Conservation (phyloP, 805 yeast genomes). For the Ogataea henricii region DNA sequence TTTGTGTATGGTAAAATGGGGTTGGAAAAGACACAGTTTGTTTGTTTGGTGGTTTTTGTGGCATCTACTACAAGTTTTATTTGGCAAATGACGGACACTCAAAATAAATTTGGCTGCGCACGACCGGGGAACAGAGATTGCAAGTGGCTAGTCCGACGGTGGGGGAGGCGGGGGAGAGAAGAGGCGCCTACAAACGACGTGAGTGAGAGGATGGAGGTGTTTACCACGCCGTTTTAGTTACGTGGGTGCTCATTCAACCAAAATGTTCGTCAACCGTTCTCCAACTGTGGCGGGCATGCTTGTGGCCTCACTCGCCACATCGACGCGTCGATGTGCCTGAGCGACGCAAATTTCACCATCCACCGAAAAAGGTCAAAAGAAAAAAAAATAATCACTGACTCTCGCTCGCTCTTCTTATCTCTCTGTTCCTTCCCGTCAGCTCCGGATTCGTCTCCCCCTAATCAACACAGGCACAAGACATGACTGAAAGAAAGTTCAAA, state of each 20-base stretch:
- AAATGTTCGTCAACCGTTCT: no score
- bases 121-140: conserved; percentile 3
- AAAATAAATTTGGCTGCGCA: conserved; percentile 8
- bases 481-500: conserved; percentile 40
- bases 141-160: no score
- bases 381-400: background rate
- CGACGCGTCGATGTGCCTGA: background rate
- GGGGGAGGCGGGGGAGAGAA: no score
- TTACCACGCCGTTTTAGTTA: no score
- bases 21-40: background rate
- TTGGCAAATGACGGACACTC: conserved; percentile 9
- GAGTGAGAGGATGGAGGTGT: no score
- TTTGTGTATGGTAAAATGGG: background rate
- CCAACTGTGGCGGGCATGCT: no score
- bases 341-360: background rate
- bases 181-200: no score
- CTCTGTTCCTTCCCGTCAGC: background rate
- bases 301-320: background rate
- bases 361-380: no score
- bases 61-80: background rate
- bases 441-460: background rate
- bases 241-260: no score
- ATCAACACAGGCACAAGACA: background rate
- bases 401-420: background rate
- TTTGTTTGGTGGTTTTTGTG: background rate